phyloP scores from a whole-genome alignment of 1,284 basidiomycete genomes.

The Cutaneotrichosporon sp. region DNA sequence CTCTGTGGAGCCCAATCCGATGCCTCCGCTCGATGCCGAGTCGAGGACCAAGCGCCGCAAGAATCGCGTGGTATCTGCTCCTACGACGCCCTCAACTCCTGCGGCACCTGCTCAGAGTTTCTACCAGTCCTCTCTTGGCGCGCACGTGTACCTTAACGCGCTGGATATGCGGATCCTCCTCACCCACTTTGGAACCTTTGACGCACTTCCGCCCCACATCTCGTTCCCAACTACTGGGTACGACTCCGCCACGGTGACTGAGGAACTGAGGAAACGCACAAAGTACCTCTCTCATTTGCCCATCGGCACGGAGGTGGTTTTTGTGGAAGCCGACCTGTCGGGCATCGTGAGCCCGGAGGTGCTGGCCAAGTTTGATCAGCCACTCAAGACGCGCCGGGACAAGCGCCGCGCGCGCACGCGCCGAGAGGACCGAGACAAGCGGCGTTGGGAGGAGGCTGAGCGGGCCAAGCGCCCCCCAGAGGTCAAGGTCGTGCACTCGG shows the following conservation, averaged over 20 bases:
- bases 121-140: constrained; percentile 89
- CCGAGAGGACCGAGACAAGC: constrained; percentile 76
- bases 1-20: constrained; percentile 38
- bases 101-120: constrained; percentile 65
- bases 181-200: constrained; percentile 75
- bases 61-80: constrained; percentile 23
- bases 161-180: constrained; percentile 91
- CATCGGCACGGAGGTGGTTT: constrained; percentile 86
- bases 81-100: constrained; percentile 1
- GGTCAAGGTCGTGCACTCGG: constrained; percentile 11
- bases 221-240: constrained; percentile 71
- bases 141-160: constrained; percentile 89
- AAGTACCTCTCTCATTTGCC: constrained; percentile 93
- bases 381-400: constrained; percentile 67
- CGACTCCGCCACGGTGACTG: constrained; percentile 64
- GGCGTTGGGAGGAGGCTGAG: constrained; percentile 67
- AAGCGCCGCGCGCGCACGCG: constrained; percentile 69
- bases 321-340: constrained; percentile 81
- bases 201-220: constrained; percentile 77
- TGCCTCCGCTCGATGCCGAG: constrained; percentile 20
- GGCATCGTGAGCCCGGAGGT: constrained; percentile 67
- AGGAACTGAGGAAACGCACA: constrained; percentile 86
- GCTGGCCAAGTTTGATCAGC: constrained; percentile 70
- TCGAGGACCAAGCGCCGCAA: constrained; percentile 25
- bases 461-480: constrained; percentile 35